These are phyloP conservation scores for Parastagonospora nodorum DNA, from an alignment of 2,329 filamentous ascomycete genomes.

Conservation along the genomic window DNA sequence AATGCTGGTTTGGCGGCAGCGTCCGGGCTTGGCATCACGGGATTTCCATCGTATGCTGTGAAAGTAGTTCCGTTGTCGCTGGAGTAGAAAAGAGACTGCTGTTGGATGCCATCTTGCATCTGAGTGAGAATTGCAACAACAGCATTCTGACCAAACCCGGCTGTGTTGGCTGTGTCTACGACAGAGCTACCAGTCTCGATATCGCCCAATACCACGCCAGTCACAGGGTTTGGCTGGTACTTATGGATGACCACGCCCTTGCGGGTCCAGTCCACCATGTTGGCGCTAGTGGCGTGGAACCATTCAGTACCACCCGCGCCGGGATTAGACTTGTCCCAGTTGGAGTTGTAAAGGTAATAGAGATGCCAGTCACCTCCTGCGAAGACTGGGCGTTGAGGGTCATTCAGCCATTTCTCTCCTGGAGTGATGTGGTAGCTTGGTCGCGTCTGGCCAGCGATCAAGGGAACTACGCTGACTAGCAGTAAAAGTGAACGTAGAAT, in stretches of 20 bases:
- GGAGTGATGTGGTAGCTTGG: background rate
- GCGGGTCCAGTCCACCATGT: background rate
- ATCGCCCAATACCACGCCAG: background rate
- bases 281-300: background rate
- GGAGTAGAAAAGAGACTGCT: background rate
- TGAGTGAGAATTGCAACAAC: background rate
- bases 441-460: background rate
- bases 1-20: background rate
- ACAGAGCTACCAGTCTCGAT: background rate
- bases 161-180: background rate
- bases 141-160: background rate
- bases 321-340: background rate
- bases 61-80: background rate
- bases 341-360: background rate
- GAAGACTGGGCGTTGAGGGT: background rate
- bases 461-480: background rate
- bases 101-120: background rate
- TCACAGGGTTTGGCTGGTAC: background rate
- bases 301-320: background rate
- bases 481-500: background rate
- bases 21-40: background rate
- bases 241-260: background rate
- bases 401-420: background rate
- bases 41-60: background rate
- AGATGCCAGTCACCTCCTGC: background rate